Evolutionary conservation across 352 stramenopile genomes (phyloP).

Genomic region (Elongisporangium prolatum): DNA sequence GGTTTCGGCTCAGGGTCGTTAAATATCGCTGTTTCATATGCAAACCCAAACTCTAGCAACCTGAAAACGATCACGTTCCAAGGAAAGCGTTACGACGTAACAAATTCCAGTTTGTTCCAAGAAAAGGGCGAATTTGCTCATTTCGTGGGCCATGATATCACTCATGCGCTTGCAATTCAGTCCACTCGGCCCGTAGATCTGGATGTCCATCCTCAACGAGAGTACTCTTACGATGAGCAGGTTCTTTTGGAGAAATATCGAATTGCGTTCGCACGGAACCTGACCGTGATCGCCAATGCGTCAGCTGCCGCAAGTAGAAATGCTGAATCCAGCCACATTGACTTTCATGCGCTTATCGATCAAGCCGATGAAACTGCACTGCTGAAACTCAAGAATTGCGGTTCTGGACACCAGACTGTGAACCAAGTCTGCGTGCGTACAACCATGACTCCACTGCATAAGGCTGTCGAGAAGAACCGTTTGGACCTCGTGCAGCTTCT

Average conservation of each 20-base stretch:
- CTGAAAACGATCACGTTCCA: slow-evolving; percentile 45
- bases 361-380: slow-evolving; percentile 14
- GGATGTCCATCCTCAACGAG: slow-evolving; percentile 21
- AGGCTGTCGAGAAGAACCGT: slow-evolving; percentile 56
- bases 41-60: slow-evolving; percentile 13
- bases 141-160: slow-evolving; percentile 63
- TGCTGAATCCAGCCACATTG: slow-evolving; percentile 10
- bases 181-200: slow-evolving; percentile 33
- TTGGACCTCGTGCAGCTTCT: slow-evolving; percentile 44
- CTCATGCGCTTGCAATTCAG: slow-evolving; percentile 41
- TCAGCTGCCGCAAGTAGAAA: background rate
- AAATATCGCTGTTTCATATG: slow-evolving; percentile 17
- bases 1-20: slow-evolving; percentile 42
- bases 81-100: slow-evolving; percentile 50
- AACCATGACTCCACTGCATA: slow-evolving; percentile 62
- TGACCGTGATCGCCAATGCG: slow-evolving; percentile 19
- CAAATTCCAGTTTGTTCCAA: slow-evolving; percentile 42
- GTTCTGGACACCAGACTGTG: slow-evolving; percentile 12
- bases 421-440: slow-evolving; percentile 43
- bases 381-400: slow-evolving; percentile 4
- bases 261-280: slow-evolving; percentile 30
- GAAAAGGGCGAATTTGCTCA: slow-evolving; percentile 32
- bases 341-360: slow-evolving; percentile 38
- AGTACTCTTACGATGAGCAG: slow-evolving; percentile 59
- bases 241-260: slow-evolving; percentile 51